phyloP scores from a whole-genome alignment of 2,329 filamentous ascomycete species.

The Ceratocystis destructans region DNA sequence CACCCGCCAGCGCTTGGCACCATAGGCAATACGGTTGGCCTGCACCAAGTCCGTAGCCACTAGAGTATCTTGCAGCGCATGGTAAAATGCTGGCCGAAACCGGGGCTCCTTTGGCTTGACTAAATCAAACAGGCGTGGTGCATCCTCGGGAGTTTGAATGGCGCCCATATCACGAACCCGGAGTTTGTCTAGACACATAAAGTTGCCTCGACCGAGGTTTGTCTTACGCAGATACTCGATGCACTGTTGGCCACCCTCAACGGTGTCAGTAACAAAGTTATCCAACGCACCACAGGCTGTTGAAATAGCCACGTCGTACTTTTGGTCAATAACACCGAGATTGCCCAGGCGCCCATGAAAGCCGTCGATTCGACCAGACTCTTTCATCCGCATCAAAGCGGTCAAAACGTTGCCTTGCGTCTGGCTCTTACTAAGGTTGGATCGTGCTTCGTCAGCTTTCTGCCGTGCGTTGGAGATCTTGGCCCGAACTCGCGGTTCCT shows the following conservation, averaged over 20 bases:
- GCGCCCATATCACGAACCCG: constrained; percentile 61
- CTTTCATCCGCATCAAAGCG: constrained; percentile 84
- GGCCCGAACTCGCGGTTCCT: constrained; percentile 69
- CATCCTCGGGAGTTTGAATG: constrained; percentile 81
- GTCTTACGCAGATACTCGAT: constrained; percentile 97
- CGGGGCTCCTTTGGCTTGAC: constrained; percentile 77
- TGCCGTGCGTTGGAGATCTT: constrained; percentile 82
- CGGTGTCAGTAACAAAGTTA: constrained; percentile 92
- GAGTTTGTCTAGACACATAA: constrained; percentile 86
- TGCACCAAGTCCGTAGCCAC: constrained; percentile 89
- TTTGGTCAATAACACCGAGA: constrained; percentile 80
- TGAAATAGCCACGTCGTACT: constrained; percentile 95
- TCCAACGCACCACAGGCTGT: constrained; percentile 85
- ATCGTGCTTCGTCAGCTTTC: constrained; percentile 90
- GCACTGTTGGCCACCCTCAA: constrained; percentile 92
- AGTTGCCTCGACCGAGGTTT: constrained; percentile 89
- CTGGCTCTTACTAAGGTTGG: constrained; percentile 77
- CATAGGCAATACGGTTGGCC: constrained; percentile 93
- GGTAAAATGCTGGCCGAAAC: constrained; percentile 86
- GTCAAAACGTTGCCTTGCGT: constrained; percentile 86
- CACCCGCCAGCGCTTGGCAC: constrained; percentile 84
- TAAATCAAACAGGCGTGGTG: constrained; percentile 83
- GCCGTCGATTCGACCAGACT: constrained; percentile 90
- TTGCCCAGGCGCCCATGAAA: constrained; percentile 94
- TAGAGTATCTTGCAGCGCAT: constrained; percentile 85